These are phyloP conservation scores for Metschnikowia picachoensis DNA, from an alignment of 805 yeast species.

Conservation along the genomic window DNA sequence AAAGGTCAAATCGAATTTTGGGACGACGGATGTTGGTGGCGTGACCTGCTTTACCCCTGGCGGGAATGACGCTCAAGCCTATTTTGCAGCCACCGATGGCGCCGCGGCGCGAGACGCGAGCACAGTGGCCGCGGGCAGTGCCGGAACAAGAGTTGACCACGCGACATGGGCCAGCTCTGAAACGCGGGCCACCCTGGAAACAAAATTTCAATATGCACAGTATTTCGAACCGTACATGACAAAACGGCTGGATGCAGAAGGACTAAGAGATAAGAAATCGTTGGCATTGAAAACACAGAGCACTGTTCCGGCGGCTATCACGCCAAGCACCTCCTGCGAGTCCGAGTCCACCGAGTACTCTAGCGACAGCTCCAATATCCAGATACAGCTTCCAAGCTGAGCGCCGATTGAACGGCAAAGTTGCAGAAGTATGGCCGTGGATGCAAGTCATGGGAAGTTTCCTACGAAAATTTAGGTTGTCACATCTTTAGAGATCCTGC, in stretches of 20 bases:
- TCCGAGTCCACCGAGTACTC: conserved; percentile 13
- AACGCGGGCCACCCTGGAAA: conserved; percentile 2
- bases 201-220: conserved; percentile 9
- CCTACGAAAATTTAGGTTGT: too few relatives aligned
- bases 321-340: conserved; percentile 5
- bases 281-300: too few relatives aligned
- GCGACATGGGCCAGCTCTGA: conserved; percentile 2
- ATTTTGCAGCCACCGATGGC: not conserved
- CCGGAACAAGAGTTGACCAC: conserved; percentile 1
- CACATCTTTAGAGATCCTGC: too few relatives aligned
- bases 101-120: not conserved
- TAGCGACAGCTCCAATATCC: conserved; percentile 28
- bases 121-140: not conserved
- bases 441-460: too few relatives aligned
- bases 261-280: not conserved
- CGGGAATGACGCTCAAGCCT: not conserved
- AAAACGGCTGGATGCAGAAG: not conserved
- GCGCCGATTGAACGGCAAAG: not conserved
- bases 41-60: conserved; percentile 6
- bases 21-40: not conserved
- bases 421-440: too few relatives aligned
- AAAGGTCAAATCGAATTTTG: not conserved
- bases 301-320: not conserved
- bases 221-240: conserved; percentile 15
- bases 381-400: conserved; percentile 24